A percentile compares a stretch with the other conserved stretches of the same genome.
Conservation (phyloP, 495 filamentous ascomycete species). For the Cairneyella variabilis region DNA sequence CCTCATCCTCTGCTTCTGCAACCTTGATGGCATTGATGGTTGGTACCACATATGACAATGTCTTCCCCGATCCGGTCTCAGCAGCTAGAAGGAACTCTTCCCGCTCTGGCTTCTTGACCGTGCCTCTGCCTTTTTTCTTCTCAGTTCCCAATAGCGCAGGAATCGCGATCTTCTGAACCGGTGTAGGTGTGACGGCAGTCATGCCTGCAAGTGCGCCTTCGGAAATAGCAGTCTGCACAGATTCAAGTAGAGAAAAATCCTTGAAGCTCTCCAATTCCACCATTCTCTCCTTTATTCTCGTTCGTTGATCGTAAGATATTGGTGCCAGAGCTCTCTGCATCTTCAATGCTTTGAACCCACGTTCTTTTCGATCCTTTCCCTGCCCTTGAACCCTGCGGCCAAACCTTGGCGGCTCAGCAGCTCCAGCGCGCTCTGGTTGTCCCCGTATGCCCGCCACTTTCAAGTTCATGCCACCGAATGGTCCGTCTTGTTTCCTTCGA, state of each 20-base stretch:
- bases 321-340: constrained; percentile 81
- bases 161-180: constrained; percentile 84
- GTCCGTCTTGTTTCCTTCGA: constrained; percentile 45
- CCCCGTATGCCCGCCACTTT: constrained; percentile 56
- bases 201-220: constrained; percentile 69
- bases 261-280: constrained; percentile 70
- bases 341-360: constrained; percentile 78
- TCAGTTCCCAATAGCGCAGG: constrained; percentile 62
- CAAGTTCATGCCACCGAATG: constrained; percentile 77
- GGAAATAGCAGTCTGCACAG: constrained; percentile 67
- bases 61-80: constrained; percentile 97
- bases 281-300: constrained; percentile 65
- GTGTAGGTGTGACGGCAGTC: constrained; percentile 70
- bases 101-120: constrained; percentile 32
- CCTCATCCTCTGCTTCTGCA: constrained; percentile 60
- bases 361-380: constrained; percentile 34
- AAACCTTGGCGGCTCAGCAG: constrained; percentile 27
- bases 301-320: constrained; percentile 68
- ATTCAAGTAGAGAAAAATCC: constrained; percentile 68
- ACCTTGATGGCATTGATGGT: constrained; percentile 77
- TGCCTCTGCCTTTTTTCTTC: constrained; percentile 7
- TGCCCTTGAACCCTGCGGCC: background rate
- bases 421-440: constrained; percentile 24
- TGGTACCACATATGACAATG: constrained; percentile 84
- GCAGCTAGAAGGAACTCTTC: constrained; percentile 85